Base-by-base conservation (phyloP, 305 asterid species). In the Rubia tinctorum region DNA sequence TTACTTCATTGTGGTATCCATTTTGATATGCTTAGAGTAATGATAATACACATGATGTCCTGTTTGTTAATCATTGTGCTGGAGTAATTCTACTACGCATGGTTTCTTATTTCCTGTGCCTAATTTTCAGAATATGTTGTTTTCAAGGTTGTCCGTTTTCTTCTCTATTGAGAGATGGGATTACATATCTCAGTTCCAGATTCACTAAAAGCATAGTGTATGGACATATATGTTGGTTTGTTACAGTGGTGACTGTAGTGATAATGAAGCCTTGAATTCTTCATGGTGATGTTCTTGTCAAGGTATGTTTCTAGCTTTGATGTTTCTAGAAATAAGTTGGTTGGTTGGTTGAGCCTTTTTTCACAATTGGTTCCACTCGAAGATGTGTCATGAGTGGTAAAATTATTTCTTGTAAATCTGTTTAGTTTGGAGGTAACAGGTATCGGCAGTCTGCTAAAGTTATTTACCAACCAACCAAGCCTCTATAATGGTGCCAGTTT, bases 61-160 rank as follows among this genome's bases (percentile, higher is more conserved):
- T n/a, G 66, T 17, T n/a, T 11, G 13, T 42, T 4, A 20, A 77
- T 67, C 77, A 34, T 67, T 60, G 43, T 45, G 12, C 37, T 66
- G 45, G 10, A 67, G 74, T 49, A 56, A 72, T 39, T 77, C 72
- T 27, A 66, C 51, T 51, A 72, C 66, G 23, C 58, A 61, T 5
- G 70, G 77, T 47, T 13, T 3, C 55, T 14, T 49, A 49, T 49
- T 49, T 47, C n/a, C 59, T 17, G 23, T 53, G 8, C 22, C 20
- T 17, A 4, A 4, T 15, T 51, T 51, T 51, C 58, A 14, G 39
- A 34, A 2, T 34, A 34, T 34, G 39, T 34, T 34, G 39, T 34
- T 34, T 34, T 34, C 39, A 34, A 34, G 39, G 39, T 4, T 1
- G 5, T 34, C 39, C 39, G 39, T 34, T 34, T 34, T 34, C 39